Evolutionary conservation across 192 early-diverging fungal genomes (phyloP).

Genomic region (Coemansia sp.): DNA sequence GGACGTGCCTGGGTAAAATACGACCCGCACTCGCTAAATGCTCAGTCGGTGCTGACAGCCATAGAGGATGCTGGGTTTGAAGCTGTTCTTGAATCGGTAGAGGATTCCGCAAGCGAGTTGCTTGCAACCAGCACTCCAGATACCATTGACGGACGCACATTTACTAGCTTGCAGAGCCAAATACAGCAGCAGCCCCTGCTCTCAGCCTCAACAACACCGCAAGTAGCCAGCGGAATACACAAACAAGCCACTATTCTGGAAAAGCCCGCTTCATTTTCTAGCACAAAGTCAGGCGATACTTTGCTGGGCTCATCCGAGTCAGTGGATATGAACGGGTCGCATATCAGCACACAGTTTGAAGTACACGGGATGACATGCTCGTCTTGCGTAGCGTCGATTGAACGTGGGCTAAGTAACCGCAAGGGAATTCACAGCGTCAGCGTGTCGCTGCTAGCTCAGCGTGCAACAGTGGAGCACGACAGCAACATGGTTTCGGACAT

Average conservation of each 20-base stretch:
- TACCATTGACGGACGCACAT: neutral
- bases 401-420: slow-evolving; percentile 60
- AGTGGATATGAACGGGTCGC: slow-evolving; percentile 6
- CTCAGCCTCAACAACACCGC: neutral
- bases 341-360: slow-evolving; percentile 56
- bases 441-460: slow-evolving; percentile 83
- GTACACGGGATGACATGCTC: slow-evolving; percentile 96
- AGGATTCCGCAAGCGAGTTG: neutral
- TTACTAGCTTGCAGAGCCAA: neutral
- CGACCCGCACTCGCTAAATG: slow-evolving; percentile 36
- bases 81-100: slow-evolving; percentile 24
- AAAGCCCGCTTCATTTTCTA: slow-evolving; percentile 17
- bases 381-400: slow-evolving; percentile 84
- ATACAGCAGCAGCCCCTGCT: slow-evolving; percentile 16
- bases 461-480: slow-evolving; percentile 70
- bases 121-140: neutral
- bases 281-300: slow-evolving; percentile 42
- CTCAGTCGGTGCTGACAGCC: slow-evolving; percentile 50
- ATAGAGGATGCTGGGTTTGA: slow-evolving; percentile 69
- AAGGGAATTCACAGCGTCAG: slow-evolving; percentile 70
- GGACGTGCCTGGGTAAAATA: slow-evolving; percentile 59
- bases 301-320: slow-evolving; percentile 17
- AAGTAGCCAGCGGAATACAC: neutral
- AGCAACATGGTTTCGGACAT: slow-evolving; percentile 42
- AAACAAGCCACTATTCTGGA: no score